Conservation (phyloP, 331 rosid genomes). For the Saraca asoca region DNA sequence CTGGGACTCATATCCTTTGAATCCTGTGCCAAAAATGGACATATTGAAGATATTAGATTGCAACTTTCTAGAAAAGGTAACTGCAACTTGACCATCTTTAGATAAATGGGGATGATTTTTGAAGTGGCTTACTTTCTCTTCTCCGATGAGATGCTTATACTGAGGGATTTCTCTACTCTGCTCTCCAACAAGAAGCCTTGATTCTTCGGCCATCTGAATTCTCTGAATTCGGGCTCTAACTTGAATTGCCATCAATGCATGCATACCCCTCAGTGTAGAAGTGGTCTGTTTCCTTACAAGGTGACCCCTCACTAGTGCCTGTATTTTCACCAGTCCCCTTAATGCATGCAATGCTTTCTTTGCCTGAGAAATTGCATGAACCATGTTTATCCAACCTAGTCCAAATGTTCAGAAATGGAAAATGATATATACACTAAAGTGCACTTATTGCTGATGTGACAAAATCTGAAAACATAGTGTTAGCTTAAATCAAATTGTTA, state of each 20-base stretch:
- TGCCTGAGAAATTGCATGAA: slow-evolving; percentile 56
- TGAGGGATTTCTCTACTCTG: slow-evolving; percentile 26
- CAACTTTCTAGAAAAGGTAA: background rate
- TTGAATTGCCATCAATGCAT: slow-evolving; percentile 92
- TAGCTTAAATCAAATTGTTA: no score
- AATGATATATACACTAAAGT: no score
- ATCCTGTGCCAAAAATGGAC: slow-evolving; percentile 43
- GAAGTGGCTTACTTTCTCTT: slow-evolving; percentile 41
- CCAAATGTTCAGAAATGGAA: background rate
- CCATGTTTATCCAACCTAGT: slow-evolving; percentile 17
- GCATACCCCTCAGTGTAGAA: slow-evolving; percentile 71
- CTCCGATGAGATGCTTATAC: slow-evolving; percentile 21
- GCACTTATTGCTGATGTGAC: no score
- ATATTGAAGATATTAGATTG: slow-evolving; percentile 9
- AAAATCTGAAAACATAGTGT: no score
- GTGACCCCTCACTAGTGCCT: slow-evolving; percentile 89
- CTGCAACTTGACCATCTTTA: background rate
- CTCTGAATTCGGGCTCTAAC: slow-evolving; percentile 80
- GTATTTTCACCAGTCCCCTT: slow-evolving; percentile 83
- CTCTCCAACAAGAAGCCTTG: slow-evolving; percentile 33
- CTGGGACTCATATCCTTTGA: slow-evolving; percentile 37
- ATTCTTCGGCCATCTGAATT: slow-evolving; percentile 62
- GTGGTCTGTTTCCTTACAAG: slow-evolving; percentile 85
- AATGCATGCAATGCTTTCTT: slow-evolving; percentile 87
- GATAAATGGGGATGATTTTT: background rate